Evolutionary conservation across 805 yeast genomes (phyloP).

Genomic region (Metschnikowia kofuensis): DNA sequence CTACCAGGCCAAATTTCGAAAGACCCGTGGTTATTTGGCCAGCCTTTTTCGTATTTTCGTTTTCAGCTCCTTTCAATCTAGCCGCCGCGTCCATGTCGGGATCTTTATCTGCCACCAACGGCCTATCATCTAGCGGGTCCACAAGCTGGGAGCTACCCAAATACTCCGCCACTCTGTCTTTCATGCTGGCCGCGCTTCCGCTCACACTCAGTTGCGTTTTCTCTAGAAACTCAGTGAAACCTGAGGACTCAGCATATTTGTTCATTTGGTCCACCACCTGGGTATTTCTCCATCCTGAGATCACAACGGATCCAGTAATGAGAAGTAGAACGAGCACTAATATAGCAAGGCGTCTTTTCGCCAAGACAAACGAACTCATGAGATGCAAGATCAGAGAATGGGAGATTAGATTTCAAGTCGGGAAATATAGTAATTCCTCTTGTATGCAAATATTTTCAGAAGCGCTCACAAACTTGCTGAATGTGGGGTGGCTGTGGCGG

Average conservation of each 20-base stretch:
- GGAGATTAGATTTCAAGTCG: too few species aligned
- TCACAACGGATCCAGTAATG: not conserved
- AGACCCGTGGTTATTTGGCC: not conserved
- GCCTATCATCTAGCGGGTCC: constrained; percentile 18
- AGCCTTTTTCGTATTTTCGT: not conserved
- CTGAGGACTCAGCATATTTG: not conserved
- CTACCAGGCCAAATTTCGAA: too few species aligned
- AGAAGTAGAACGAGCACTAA: constrained; percentile 2
- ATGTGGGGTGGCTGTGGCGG: too few species aligned
- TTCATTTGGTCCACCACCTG: not conserved
- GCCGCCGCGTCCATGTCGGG: constrained; percentile 14
- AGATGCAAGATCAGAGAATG: not conserved
- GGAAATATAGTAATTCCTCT: too few species aligned
- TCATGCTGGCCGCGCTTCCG: not conserved
- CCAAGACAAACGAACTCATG: not conserved
- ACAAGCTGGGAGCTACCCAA: constrained; percentile 23
- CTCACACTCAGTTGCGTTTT: not conserved
- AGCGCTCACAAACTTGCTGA: too few species aligned
- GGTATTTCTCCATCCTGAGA: not conserved
- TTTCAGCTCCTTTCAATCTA: not conserved
- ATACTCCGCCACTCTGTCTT: constrained; percentile 17
- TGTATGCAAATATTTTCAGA: too few species aligned
- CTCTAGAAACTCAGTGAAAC: constrained; percentile 3
- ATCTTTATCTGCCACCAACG: constrained; percentile 16
- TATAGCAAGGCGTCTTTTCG: not conserved